These are phyloP conservation scores for Lentinula sp. DNA, from an alignment of 768 basidiomycete genomes.

Conservation along the genomic window DNA sequence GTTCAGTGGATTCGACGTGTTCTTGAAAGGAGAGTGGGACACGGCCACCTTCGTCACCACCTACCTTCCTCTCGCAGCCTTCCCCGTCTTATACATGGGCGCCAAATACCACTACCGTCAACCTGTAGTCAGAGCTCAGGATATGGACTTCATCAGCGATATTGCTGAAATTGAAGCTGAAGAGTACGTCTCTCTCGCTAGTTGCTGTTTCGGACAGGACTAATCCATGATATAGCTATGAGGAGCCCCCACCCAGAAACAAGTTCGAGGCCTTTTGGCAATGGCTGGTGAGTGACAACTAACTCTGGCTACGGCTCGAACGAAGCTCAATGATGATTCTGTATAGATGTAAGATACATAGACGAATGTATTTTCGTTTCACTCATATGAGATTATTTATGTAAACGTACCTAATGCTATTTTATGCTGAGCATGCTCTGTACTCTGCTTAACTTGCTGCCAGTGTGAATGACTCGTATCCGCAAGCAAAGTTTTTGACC, in stretches of 20 bases:
- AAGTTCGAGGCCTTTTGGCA: slow-evolving; percentile 66
- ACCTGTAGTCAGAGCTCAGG: slow-evolving; percentile 37
- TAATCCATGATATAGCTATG: slow-evolving; percentile 32
- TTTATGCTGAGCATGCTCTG: neutral
- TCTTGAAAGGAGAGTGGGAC: slow-evolving; percentile 47
- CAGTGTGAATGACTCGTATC: no score
- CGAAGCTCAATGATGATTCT: neutral
- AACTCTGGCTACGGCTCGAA: neutral
- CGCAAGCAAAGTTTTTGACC: no score
- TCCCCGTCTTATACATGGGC: slow-evolving; percentile 68
- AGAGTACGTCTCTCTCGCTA: slow-evolving; percentile 26
- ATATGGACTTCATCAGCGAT: slow-evolving; percentile 84
- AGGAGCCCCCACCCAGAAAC: slow-evolving; percentile 69
- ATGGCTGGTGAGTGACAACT: slow-evolving; percentile 59
- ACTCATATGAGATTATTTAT: neutral
- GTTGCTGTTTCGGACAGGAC: neutral
- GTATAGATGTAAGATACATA: neutral
- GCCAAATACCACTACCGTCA: slow-evolving; percentile 50
- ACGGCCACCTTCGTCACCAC: slow-evolving; percentile 74
- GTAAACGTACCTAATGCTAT: neutral
- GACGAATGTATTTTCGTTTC: neutral
- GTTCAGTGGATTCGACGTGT: slow-evolving; percentile 47
- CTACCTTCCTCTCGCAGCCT: slow-evolving; percentile 66
- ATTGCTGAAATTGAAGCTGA: slow-evolving; percentile 67
- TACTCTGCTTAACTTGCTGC: no score